Conservation (phyloP, 208 protist genomes). For the Trypanosoma mega region DNA sequence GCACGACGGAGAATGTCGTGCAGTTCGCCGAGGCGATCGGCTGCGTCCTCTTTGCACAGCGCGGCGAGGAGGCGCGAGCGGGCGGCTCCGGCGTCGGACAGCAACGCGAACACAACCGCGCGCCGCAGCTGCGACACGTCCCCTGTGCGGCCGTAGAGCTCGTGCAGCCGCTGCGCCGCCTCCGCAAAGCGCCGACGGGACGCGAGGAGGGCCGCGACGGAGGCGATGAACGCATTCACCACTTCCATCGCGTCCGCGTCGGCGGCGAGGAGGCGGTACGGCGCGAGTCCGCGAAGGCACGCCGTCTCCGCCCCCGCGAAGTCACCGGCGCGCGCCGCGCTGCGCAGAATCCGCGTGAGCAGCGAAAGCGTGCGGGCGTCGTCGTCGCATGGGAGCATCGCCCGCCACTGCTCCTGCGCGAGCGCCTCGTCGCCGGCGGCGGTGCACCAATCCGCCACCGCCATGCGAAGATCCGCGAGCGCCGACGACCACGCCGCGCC, state of each 20-base stretch:
- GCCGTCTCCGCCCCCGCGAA: conserved; percentile 56
- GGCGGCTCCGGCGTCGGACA: conserved; percentile 83
- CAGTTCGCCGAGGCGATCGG: conserved; percentile 42
- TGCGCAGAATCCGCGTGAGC: conserved; percentile 73
- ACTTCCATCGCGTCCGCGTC: conserved; percentile 39
- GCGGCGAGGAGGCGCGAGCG: conserved; percentile 81
- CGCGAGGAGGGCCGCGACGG: conserved; percentile 76
- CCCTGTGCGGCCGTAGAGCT: conserved; percentile 53
- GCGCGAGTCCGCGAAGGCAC: conserved; percentile 70
- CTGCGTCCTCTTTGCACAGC: conserved; percentile 82
- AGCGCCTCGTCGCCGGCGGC: conserved; percentile 21
- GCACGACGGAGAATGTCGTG: conserved; percentile 81
- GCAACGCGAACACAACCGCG: conserved; percentile 87
- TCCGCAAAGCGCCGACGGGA: conserved; percentile 72
- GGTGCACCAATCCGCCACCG: conserved; percentile 29
- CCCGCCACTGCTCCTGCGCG: conserved; percentile 22
- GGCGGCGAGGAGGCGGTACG: conserved; percentile 35
- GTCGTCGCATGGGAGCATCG: conserved; percentile 23
- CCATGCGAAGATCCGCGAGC: conserved; percentile 22
- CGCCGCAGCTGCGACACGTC: conserved; percentile 44
- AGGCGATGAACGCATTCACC: conserved; percentile 52
- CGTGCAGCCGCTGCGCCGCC: conserved; percentile 85
- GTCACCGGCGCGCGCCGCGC: conserved; percentile 71
- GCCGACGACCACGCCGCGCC: conserved; percentile 8
- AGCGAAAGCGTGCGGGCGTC: conserved; percentile 54